Evolutionary conservation across 306 rosid genomes (phyloP).

Genomic region (Psophocarpus tetragonolobus): DNA sequence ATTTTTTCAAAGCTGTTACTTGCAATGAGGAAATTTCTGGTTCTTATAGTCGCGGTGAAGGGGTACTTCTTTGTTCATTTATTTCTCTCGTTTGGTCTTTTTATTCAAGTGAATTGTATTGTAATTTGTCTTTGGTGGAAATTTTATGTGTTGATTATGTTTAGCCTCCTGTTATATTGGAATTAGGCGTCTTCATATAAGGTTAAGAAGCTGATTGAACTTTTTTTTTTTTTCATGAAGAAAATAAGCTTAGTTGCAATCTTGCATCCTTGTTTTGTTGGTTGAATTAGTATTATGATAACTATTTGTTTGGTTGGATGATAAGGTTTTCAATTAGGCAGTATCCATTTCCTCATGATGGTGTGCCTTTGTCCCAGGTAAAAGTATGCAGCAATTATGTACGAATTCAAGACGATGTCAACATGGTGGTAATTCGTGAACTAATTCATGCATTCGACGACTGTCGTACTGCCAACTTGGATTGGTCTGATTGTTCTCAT

Average conservation of each 20-base stretch:
- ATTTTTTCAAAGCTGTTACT: slow-evolving; percentile 51
- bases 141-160: neutral
- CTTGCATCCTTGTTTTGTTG: neutral
- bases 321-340: neutral
- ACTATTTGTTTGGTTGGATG: neutral
- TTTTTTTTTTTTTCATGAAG: neutral
- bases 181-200: neutral
- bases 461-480: slow-evolving; percentile 66
- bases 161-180: neutral
- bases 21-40: slow-evolving; percentile 45
- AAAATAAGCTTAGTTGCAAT: neutral
- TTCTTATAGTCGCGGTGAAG: slow-evolving; percentile 55
- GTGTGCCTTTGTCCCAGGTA: slow-evolving; percentile 43
- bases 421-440: slow-evolving; percentile 66
- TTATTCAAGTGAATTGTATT: neutral
- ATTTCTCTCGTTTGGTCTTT: neutral
- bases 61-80: slow-evolving; percentile 45
- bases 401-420: slow-evolving; percentile 64
- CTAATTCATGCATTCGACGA: slow-evolving; percentile 76
- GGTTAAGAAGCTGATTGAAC: neutral
- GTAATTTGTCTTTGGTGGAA: neutral
- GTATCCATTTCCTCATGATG: neutral
- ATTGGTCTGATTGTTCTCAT: slow-evolving; percentile 78
- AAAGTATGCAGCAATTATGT: slow-evolving; percentile 62
- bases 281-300: neutral